A percentile compares a stretch with the other conserved stretches of the same genome.
Evolutionary conservation across 768 basidiomycete genomes (phyloP).

Genomic region (Phylloporus sp.): DNA sequence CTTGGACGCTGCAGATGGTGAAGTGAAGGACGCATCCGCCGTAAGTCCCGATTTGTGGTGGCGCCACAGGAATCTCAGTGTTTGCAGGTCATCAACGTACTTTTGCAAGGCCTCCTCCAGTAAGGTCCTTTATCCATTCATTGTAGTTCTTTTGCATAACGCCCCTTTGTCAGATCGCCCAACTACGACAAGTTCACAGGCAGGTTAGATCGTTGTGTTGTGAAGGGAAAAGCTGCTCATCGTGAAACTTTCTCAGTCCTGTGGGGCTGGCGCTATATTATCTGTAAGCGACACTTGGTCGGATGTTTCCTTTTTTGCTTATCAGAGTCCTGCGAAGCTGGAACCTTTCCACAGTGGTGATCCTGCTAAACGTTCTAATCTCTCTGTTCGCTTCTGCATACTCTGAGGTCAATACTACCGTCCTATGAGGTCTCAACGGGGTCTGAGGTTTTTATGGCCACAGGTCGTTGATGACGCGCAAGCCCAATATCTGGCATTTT

Average conservation of each 20-base stretch:
- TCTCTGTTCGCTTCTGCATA: conserved; percentile 95
- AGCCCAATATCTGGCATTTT: conserved; percentile 88
- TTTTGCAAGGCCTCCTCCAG: conserved; percentile 82
- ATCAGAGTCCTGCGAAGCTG: conserved; percentile 42
- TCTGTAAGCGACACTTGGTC: conserved; percentile 44
- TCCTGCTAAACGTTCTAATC: conserved; percentile 89
- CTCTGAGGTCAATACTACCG: conserved; percentile 57
- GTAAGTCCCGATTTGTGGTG: conserved; percentile 34
- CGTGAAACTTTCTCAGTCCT: conserved; percentile 31
- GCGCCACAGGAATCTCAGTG: conserved; percentile 1
- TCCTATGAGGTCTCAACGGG: neutral
- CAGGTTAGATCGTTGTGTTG: conserved; percentile 34
- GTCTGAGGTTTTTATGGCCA: neutral
- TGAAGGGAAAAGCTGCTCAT: neutral
- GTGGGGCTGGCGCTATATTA: conserved; percentile 72
- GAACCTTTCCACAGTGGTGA: conserved; percentile 77
- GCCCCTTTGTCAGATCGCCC: conserved; percentile 45
- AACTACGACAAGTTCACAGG: conserved; percentile 54
- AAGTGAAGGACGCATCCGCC: conserved; percentile 44
- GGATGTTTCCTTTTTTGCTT: neutral
- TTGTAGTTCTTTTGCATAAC: neutral
- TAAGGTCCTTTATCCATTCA: conserved; percentile 25
- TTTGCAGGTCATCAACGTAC: conserved; percentile 56
- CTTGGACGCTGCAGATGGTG: conserved; percentile 85
- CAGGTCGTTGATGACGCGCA: conserved; percentile 81